Percentiles rank a stretch among this genome's conserved stretches.
Conservation (phyloP, 768 basidiomycete genomes). For the Lactarius indigo region DNA sequence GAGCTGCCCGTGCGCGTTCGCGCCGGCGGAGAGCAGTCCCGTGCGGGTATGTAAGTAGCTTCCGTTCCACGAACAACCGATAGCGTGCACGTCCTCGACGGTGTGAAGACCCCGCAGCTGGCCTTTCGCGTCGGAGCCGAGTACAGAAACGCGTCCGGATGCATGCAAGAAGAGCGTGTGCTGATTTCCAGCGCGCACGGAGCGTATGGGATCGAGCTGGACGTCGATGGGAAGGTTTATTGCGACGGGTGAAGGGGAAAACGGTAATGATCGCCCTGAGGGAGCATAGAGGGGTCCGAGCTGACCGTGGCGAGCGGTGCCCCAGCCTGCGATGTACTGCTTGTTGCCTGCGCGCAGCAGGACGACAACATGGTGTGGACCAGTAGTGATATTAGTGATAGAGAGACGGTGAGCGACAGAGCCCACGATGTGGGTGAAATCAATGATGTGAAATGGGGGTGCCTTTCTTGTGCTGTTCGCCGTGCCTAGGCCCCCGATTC, state of each 20-base stretch:
- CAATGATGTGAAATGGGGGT: conserved; percentile 39
- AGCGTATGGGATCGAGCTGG: conserved; percentile 25
- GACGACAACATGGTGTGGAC: conserved; percentile 69
- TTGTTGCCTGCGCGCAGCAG: conserved; percentile 35
- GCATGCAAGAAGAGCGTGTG: conserved; percentile 45
- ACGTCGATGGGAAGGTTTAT: conserved; percentile 33
- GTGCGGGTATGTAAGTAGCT: conserved; percentile 45
- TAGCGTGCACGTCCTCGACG: conserved; percentile 30
- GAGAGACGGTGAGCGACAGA: conserved; percentile 22
- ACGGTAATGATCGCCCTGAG: conserved; percentile 30
- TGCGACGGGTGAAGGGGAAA: conserved; percentile 33
- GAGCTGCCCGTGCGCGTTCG: conserved; percentile 60
- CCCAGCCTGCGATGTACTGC: conserved; percentile 68
- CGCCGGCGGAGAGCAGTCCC: conserved; percentile 49
- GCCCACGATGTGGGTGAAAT: conserved; percentile 33
- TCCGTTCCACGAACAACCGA: conserved; percentile 79
- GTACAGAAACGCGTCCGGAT: conserved; percentile 45
- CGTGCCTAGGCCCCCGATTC: conserved; percentile 40
- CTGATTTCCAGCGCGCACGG: conserved; percentile 47
- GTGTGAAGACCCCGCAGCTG: conserved; percentile 49
- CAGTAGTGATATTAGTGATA: conserved; percentile 51
- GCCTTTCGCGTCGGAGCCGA: conserved; percentile 72
- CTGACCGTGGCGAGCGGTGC: conserved; percentile 80
- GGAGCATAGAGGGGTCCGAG: conserved; percentile 45
- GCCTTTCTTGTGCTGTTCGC: conserved; percentile 2